Conservation (phyloP, 306 rosid species). For the Cotoneaster glaucophyllus region DNA sequence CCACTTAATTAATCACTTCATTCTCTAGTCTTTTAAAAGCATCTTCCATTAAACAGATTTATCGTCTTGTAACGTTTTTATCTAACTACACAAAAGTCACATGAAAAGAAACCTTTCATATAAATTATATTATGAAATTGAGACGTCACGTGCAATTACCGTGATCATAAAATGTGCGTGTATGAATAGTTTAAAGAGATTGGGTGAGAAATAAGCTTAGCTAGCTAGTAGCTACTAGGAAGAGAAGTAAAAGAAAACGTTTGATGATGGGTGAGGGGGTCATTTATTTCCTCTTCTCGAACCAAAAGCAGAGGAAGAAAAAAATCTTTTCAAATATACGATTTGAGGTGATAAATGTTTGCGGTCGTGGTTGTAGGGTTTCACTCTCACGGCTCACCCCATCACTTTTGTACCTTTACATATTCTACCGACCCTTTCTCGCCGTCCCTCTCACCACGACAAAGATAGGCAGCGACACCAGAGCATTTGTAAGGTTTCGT, state of each 20-base stretch:
- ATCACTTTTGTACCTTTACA: conserved; percentile 32
- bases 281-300: background rate
- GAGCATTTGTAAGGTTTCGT: background rate
- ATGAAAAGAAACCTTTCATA: too few relatives aligned
- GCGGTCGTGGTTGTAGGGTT: conserved; percentile 36
- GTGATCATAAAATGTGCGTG: background rate
- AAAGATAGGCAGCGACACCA: background rate
- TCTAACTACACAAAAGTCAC: too few relatives aligned
- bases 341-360: conserved; percentile 12
- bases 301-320: background rate
- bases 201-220: background rate
- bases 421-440: background rate
- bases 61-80: accelerated
- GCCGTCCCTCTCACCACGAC: background rate
- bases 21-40: too few relatives aligned
- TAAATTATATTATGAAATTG: too few relatives aligned
- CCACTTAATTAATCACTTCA: conserved; percentile 26
- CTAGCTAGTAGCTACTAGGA: too few relatives aligned
- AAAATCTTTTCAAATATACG: background rate
- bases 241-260: background rate
- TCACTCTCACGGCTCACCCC: conserved; percentile 4
- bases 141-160: too few relatives aligned
- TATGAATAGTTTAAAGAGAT: background rate
- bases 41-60: too few relatives aligned
- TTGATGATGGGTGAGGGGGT: background rate